A percentile compares a stretch with the other conserved stretches of the same genome.
Evolutionary conservation across 2,329 filamentous ascomycete species (phyloP).

Genomic region (Trichothecium roseum): DNA sequence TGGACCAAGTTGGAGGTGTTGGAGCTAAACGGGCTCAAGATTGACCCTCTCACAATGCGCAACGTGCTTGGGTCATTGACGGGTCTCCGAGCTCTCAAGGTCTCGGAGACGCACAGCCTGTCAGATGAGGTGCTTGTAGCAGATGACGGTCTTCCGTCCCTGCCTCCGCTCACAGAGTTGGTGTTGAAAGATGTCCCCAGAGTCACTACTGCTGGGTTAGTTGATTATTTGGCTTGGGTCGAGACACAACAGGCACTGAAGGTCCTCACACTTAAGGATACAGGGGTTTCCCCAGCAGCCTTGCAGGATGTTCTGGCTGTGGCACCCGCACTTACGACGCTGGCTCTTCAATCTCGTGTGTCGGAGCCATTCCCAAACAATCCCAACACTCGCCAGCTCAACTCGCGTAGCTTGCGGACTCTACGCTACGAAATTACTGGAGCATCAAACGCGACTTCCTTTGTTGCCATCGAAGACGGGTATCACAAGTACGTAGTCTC

Average conservation of each 20-base stretch:
- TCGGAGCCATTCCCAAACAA: constrained; percentile 37
- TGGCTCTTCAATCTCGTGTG: constrained; percentile 43
- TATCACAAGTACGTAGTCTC: constrained; percentile 82
- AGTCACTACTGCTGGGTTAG: constrained; percentile 62
- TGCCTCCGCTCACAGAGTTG: constrained; percentile 66
- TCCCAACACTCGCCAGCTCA: constrained; percentile 45
- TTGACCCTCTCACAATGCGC: constrained; percentile 62
- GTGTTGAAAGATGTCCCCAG: constrained; percentile 61
- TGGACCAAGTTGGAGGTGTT: constrained; percentile 66
- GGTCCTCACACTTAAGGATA: constrained; percentile 60
- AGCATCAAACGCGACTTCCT: constrained; percentile 44
- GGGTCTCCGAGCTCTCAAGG: constrained; percentile 61
- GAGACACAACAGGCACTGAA: constrained; percentile 51
- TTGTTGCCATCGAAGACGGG: constrained; percentile 40
- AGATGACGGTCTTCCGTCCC: constrained; percentile 54
- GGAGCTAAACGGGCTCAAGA: constrained; percentile 55
- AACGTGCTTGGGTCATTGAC: constrained; percentile 59
- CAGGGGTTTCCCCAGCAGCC: constrained; percentile 54
- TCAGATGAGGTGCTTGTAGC: constrained; percentile 67
- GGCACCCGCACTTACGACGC: constrained; percentile 46
- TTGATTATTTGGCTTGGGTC: constrained; percentile 52
- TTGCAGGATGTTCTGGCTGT: constrained; percentile 51
- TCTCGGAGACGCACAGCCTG: constrained; percentile 59
- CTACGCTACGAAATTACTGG: constrained; percentile 77
- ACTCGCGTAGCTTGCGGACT: constrained; percentile 57